These are phyloP conservation scores for Blastomyces silverae DNA, from an alignment of 2,329 filamentous ascomycete species.

Conservation along the genomic window DNA sequence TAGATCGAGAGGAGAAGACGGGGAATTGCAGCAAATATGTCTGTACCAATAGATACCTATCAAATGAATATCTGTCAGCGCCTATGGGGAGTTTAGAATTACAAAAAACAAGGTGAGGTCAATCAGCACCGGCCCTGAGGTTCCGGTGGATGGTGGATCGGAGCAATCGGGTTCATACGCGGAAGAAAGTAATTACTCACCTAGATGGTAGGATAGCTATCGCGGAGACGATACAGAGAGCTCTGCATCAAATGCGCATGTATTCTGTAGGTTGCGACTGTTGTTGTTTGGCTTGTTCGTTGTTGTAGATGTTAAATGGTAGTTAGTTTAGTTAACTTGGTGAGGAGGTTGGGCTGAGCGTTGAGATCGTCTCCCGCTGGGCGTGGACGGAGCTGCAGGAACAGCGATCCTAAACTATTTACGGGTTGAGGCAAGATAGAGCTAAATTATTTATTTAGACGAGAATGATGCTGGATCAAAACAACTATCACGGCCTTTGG, in stretches of 20 bases:
- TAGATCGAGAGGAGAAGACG: background rate
- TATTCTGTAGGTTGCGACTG: background rate
- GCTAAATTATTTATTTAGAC: background rate
- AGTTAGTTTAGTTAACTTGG: too few species aligned
- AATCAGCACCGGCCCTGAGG: background rate
- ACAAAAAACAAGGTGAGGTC: background rate
- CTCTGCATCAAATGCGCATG: background rate
- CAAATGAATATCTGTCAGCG: background rate
- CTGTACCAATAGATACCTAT: background rate
- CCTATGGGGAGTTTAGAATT: background rate
- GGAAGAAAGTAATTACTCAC: background rate
- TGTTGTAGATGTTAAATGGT: background rate
- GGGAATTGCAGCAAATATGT: background rate
- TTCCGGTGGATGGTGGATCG: slow-evolving; percentile 1
- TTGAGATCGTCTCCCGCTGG: background rate
- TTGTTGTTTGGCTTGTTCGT: background rate
- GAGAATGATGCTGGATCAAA: background rate
- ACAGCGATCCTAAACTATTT: background rate
- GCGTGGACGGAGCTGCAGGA: background rate
- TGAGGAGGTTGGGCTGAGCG: background rate
- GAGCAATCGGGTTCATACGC: background rate
- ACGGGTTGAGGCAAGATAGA: too few species aligned
- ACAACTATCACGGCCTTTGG: background rate
- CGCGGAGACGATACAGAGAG: background rate
- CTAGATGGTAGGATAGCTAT: background rate